Evolutionary conservation across 2,329 filamentous ascomycete species (phyloP), one percentile per base, ranked within the genome.

Genomic region (Phyllosticta citribraziliensis): DNA sequence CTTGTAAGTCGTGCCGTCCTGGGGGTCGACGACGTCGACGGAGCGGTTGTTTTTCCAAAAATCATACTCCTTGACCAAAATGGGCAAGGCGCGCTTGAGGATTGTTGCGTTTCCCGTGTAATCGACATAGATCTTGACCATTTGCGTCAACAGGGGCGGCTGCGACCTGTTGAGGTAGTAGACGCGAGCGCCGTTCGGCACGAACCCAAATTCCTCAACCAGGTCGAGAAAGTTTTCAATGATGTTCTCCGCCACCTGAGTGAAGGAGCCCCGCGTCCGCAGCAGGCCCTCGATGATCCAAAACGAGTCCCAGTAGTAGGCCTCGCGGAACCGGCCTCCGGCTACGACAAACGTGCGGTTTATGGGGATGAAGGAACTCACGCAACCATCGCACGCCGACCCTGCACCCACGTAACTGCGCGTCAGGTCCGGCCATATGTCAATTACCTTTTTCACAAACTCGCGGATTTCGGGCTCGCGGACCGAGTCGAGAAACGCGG

Each of bases 291-390:
- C 82, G 55, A 88, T 66, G 56, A 88, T 86, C 84, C 84, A 87
- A 74, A 82, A 88, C 33, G 83, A 85, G 70, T 88, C 85, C 85
- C 85, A 88, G 70, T 88, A 88, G 69, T 88, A 88, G 1, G 84
- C 80, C 71, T 88, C 86, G 35, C 85, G 78, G 76, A 88, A 88
- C 30, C 86, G 83, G n/a, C 86, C 85, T 12, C 85, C 85, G 3
- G 85, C 85, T 17, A 88, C 80, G n/a, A 88, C 84, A 67, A 88
- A 88, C 2, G 84, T 85, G 62, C 83, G 81, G 67, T 86, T 86
- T 63, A 88, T 69, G 6, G 84, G 83, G 61, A 88, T 82, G 72
- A 86, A 88, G 69, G 84, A 87, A 66, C 80, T 80, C 35, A 84
- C 83, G 64, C 85, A 88, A 35, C 78, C 78, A 9, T 77, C 75